phyloP scores from a whole-genome alignment of 768 basidiomycete genomes.

The Kwoniella europaea region DNA sequence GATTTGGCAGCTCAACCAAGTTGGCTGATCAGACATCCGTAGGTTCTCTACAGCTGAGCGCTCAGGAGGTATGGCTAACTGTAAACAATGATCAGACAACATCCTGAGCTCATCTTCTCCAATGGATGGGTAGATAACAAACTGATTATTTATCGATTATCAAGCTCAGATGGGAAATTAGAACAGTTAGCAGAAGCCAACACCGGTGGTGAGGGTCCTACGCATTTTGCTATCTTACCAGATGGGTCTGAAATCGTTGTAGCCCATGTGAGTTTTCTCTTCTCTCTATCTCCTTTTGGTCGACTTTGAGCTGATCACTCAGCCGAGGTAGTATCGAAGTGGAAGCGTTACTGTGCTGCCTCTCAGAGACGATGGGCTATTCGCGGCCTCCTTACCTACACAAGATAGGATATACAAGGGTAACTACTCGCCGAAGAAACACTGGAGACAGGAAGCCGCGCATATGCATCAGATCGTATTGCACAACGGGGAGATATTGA shows the following conservation, averaged over 20 bases:
- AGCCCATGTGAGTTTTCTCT: conserved; percentile 23
- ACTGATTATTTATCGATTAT: conserved; percentile 14
- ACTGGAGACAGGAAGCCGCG: conserved; percentile 35
- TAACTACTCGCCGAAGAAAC: conserved; percentile 18
- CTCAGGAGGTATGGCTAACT: not conserved
- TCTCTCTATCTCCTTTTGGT: not conserved
- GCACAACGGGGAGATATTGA: conserved; percentile 27
- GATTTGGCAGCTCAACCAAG: conserved; percentile 18
- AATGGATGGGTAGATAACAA: conserved; percentile 27
- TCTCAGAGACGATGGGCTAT: conserved; percentile 21
- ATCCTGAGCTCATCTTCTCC: conserved; percentile 24
- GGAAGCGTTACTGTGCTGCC: conserved; percentile 30
- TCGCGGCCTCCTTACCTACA: conserved; percentile 6
- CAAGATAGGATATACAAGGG: conserved; percentile 19
- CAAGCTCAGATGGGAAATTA: conserved; percentile 4
- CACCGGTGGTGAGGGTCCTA: conserved; percentile 25
- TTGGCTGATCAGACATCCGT: conserved; percentile 32
- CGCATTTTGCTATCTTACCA: conserved; percentile 23
- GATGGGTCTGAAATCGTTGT: conserved; percentile 14
- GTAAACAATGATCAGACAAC: conserved; percentile 5
- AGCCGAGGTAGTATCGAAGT: conserved; percentile 28
- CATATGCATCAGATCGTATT: conserved; percentile 42
- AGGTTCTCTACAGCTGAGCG: not conserved
- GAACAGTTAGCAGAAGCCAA: conserved; percentile 17
- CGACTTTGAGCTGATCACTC: not conserved